A percentile compares a stretch with the other conserved stretches of the same genome.
Evolutionary conservation across 768 basidiomycete species (phyloP).

Genomic region (Boletus insuetus): DNA sequence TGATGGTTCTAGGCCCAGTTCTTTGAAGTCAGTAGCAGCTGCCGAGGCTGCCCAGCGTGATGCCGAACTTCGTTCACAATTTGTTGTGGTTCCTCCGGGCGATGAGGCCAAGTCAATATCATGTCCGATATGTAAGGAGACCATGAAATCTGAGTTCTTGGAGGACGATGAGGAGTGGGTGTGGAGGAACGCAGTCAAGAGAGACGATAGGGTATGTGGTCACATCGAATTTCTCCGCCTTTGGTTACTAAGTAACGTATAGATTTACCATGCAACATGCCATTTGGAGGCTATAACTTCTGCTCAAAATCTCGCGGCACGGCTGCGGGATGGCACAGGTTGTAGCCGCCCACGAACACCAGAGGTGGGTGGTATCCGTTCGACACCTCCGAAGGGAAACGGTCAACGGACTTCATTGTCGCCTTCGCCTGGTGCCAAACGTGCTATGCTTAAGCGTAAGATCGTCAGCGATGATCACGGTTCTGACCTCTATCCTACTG

Average conservation of each 20-base stretch:
- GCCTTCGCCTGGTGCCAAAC: slow-evolving; percentile 51
- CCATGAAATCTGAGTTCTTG: slow-evolving; percentile 83
- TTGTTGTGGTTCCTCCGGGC: slow-evolving; percentile 86
- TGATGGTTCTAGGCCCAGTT: slow-evolving; percentile 47
- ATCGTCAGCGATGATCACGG: slow-evolving; percentile 48
- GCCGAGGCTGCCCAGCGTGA: slow-evolving; percentile 70
- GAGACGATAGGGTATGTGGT: slow-evolving; percentile 72
- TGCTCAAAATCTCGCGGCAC: slow-evolving; percentile 62
- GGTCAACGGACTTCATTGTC: slow-evolving; percentile 41
- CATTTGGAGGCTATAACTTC: slow-evolving; percentile 76
- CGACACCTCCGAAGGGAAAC: slow-evolving; percentile 37
- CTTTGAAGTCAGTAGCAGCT: slow-evolving; percentile 56
- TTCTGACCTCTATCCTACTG: slow-evolving; percentile 30
- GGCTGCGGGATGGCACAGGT: slow-evolving; percentile 58
- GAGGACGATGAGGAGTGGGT: slow-evolving; percentile 99
- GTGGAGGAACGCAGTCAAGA: slow-evolving; percentile 87
- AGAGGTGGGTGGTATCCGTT: slow-evolving; percentile 43
- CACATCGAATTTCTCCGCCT: background rate
- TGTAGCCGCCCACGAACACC: slow-evolving; percentile 79
- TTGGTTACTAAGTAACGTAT: slow-evolving; percentile 6
- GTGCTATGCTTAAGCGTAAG: slow-evolving; percentile 74
- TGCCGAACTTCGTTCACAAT: slow-evolving; percentile 70
- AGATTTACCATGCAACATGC: slow-evolving; percentile 96
- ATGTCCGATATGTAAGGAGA: slow-evolving; percentile 97
- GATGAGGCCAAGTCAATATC: slow-evolving; percentile 80